phyloP scores from a whole-genome alignment of 2,329 filamentous ascomycete genomes.

The Botrytis aclada region DNA sequence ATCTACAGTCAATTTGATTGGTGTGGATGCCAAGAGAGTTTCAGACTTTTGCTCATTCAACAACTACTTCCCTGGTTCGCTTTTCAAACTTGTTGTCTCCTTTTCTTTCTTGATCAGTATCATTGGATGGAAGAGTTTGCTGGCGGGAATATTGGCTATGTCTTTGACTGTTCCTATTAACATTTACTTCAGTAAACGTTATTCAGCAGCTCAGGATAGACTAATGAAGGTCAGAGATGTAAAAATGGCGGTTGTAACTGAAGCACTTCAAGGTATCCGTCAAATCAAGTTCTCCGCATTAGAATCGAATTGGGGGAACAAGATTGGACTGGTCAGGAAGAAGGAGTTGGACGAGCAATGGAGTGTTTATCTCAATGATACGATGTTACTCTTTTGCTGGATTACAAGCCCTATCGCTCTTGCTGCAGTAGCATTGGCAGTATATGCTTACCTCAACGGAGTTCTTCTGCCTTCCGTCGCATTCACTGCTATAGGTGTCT shows the following conservation, averaged over 20 bases:
- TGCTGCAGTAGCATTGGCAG: constrained; percentile 65
- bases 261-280: constrained; percentile 73
- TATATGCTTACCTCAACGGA: constrained; percentile 64
- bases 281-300: constrained; percentile 83
- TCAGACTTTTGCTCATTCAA: constrained; percentile 66
- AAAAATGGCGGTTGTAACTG: constrained; percentile 72
- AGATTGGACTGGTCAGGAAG: constrained; percentile 62
- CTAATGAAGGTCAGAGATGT: constrained; percentile 74
- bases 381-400: constrained; percentile 51
- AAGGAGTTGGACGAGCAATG: constrained; percentile 66
- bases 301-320: constrained; percentile 70
- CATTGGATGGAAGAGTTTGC: constrained; percentile 67
- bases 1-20: constrained; percentile 73
- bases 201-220: constrained; percentile 61
- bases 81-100: constrained; percentile 63
- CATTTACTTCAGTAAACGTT: constrained; percentile 61
- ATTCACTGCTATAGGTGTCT: constrained; percentile 74
- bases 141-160: constrained; percentile 64
- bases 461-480: constrained; percentile 68
- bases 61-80: constrained; percentile 59
- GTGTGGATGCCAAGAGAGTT: constrained; percentile 70
- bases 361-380: constrained; percentile 53
- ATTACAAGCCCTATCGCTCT: constrained; percentile 71
- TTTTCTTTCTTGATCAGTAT: constrained; percentile 64
- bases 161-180: constrained; percentile 66